These are phyloP conservation scores for Phyllosticta citribraziliensis DNA, from an alignment of 2,329 filamentous ascomycete genomes.

Conservation along the genomic window DNA sequence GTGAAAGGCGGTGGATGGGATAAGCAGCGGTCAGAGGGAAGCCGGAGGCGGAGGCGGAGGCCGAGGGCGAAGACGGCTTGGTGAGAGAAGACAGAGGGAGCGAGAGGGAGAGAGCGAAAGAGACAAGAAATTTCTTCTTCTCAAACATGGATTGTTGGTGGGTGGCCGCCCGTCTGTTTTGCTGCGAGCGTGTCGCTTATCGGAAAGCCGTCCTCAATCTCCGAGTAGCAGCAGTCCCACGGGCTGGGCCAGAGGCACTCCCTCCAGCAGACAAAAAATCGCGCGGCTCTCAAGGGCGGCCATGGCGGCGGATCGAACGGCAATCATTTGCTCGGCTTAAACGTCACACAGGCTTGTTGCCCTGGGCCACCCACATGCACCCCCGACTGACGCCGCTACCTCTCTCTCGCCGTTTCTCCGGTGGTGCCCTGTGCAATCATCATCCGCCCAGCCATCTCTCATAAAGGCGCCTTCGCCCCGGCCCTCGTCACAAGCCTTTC, in stretches of 20 bases:
- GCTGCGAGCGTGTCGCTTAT: too few species aligned
- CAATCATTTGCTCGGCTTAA: conserved; percentile 8
- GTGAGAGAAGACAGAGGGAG: too few species aligned
- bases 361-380: neutral
- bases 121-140: too few species aligned
- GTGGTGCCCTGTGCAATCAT: neutral
- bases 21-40: neutral
- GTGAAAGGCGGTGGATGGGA: too few species aligned
- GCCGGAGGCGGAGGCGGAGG: neutral
- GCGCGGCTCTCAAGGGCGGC: conserved; percentile 3
- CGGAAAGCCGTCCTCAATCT: neutral
- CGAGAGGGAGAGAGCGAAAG: too few species aligned
- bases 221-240: neutral
- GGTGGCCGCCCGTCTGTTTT: too few species aligned
- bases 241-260: conserved; percentile 6
- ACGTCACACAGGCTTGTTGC: conserved; percentile 10
- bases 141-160: too few species aligned
- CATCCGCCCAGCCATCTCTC: neutral
- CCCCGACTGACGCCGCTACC: conserved; percentile 2
- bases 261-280: conserved; percentile 8
- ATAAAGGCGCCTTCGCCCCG: conserved; percentile 6
- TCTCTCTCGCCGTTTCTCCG: neutral
- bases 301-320: conserved; percentile 6
- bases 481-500: neutral
- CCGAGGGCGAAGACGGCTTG: too few species aligned